phyloP scores from a whole-genome alignment of 768 basidiomycete genomes.

The Mycena olivaceomarginata region DNA sequence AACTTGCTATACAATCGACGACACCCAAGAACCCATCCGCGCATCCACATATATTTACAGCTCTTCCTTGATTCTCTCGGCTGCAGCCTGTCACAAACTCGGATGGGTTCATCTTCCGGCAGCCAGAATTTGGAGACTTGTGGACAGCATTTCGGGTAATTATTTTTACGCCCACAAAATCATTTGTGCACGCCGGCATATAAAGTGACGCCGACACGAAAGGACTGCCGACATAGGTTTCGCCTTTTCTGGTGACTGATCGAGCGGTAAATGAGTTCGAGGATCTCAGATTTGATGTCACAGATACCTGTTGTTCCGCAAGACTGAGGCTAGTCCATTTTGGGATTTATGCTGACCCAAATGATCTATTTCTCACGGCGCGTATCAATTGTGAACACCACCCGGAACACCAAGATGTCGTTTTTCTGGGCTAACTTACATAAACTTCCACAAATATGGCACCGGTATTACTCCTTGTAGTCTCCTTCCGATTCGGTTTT shows the following conservation, averaged over 20 bases:
- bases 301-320: too few species aligned
- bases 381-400: conserved; percentile 41
- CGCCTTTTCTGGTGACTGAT: conserved; percentile 14
- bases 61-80: too few species aligned
- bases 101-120: too few species aligned
- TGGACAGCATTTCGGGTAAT: too few species aligned
- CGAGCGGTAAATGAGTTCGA: not conserved
- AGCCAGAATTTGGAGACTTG: too few species aligned
- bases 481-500: conserved; percentile 42
- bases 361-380: too few species aligned
- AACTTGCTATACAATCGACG: too few species aligned
- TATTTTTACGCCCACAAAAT: not conserved
- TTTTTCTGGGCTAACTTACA: conserved; percentile 25
- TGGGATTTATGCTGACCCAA: too few species aligned
- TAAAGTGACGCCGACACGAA: not conserved
- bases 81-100: too few species aligned
- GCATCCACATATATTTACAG: too few species aligned
- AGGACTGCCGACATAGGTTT: conserved; percentile 8
- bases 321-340: too few species aligned
- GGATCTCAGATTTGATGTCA: conserved; percentile 33
- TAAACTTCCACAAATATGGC: conserved; percentile 32
- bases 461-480: conserved; percentile 29
- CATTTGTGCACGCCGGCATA: not conserved
- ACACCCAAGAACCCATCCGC: too few species aligned
- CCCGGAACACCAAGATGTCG: conserved; percentile 37